Evolutionary conservation across 2,329 filamentous ascomycete species (phyloP).

Genomic region (Microsporum canis): DNA sequence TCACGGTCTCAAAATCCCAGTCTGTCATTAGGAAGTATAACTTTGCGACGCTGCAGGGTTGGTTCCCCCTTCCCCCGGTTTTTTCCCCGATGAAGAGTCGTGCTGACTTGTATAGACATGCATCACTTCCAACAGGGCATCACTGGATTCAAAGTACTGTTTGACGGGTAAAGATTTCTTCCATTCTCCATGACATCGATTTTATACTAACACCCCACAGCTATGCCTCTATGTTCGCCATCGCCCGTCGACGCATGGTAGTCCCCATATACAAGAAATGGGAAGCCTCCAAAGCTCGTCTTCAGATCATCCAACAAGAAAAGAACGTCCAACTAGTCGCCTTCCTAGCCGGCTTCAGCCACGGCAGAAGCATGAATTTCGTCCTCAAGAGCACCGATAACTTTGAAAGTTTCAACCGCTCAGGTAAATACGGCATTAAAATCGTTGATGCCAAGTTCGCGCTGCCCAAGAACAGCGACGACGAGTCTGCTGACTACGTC

Average conservation of each 20-base stretch:
- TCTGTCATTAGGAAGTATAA: constrained; percentile 61
- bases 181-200: neutral
- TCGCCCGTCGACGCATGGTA: constrained; percentile 75
- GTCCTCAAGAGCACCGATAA: constrained; percentile 71
- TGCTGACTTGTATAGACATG: constrained; percentile 42
- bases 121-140: constrained; percentile 69
- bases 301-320: constrained; percentile 69
- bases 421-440: constrained; percentile 59
- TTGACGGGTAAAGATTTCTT: constrained; percentile 43
- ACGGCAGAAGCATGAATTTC: constrained; percentile 84
- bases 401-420: constrained; percentile 56
- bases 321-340: constrained; percentile 66
- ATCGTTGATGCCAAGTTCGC: constrained; percentile 87
- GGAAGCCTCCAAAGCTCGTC: constrained; percentile 67
- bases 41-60: constrained; percentile 47
- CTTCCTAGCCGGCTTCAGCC: constrained; percentile 79
- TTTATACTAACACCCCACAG: constrained; percentile 21
- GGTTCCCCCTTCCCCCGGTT: neutral
- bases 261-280: constrained; percentile 91
- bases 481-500: constrained; percentile 57
- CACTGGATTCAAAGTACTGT: constrained; percentile 67
- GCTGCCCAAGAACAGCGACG: constrained; percentile 49
- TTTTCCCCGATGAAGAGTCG: neutral
- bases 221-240: constrained; percentile 62
- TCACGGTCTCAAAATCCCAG: constrained; percentile 46